These are phyloP conservation scores for Neonectria magnoliae DNA, from an alignment of 2,329 filamentous ascomycete genomes.

Conservation along the genomic window DNA sequence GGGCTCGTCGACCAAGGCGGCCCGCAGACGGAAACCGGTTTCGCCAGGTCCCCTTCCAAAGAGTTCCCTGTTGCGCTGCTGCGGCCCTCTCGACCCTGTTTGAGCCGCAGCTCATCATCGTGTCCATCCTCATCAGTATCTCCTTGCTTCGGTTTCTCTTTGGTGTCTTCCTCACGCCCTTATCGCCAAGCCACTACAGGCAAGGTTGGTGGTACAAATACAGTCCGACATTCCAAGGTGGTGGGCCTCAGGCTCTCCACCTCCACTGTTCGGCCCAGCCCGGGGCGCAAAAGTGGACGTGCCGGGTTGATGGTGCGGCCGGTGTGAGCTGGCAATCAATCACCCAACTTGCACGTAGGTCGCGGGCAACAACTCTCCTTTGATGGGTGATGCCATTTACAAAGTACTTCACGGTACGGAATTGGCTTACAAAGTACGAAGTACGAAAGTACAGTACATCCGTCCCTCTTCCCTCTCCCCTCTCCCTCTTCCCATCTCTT, in stretches of 20 bases:
- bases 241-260: constrained; percentile 14
- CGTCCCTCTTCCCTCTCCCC: no score
- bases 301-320: constrained; percentile 15
- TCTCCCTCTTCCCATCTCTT: not conserved
- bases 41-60: constrained; percentile 26
- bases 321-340: constrained; percentile 37
- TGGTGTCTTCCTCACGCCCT: not conserved
- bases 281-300: constrained; percentile 25
- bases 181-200: constrained; percentile 1
- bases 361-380: not conserved
- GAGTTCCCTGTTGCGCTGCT: not conserved
- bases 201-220: not conserved
- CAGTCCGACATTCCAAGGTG: constrained; percentile 2
- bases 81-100: not conserved
- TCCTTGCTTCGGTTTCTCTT: not conserved
- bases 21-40: constrained; percentile 29
- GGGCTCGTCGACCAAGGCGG: not conserved
- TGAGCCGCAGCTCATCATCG: not conserved
- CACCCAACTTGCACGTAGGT: constrained; percentile 15
- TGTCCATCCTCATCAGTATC: not conserved
- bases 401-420: not conserved
- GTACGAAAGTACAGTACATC: no score
- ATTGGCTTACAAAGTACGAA: no score
- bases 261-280: constrained; percentile 37
- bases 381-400: no score